Conservation (phyloP, 1,284 basidiomycete genomes). For the Ceratobasidium sp. region DNA sequence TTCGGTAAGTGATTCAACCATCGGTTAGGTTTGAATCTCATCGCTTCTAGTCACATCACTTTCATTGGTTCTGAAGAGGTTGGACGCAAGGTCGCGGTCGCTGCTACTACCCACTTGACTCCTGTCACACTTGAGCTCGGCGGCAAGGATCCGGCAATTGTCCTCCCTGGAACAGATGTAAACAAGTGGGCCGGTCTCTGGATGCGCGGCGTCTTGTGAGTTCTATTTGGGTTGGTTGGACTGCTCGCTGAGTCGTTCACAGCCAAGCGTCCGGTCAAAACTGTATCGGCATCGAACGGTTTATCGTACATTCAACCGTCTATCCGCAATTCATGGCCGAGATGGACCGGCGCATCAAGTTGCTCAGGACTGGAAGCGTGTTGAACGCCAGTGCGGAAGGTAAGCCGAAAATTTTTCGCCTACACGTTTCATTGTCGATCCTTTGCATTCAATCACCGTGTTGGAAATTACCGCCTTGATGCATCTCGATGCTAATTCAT, state of each 20-base stretch:
- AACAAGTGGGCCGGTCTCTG: slow-evolving; percentile 71
- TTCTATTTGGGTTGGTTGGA: background rate
- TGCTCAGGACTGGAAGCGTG: slow-evolving; percentile 65
- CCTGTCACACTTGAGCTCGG: slow-evolving; percentile 92
- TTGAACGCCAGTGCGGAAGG: slow-evolving; percentile 45
- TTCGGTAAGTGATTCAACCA: slow-evolving; percentile 60
- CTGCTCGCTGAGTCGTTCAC: slow-evolving; percentile 29
- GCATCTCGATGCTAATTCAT: slow-evolving; percentile 2
- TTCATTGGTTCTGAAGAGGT: slow-evolving; percentile 95
- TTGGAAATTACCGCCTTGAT: background rate
- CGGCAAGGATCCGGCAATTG: slow-evolving; percentile 80
- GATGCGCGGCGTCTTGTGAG: slow-evolving; percentile 90
- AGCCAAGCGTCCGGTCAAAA: slow-evolving; percentile 95
- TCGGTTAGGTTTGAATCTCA: background rate
- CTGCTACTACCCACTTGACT: slow-evolving; percentile 84
- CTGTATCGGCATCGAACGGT: slow-evolving; percentile 94
- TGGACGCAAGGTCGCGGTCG: slow-evolving; percentile 81
- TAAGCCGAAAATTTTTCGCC: too few relatives aligned
- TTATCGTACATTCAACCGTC: slow-evolving; percentile 81
- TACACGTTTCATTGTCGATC: too few relatives aligned
- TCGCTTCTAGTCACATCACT: slow-evolving; percentile 62
- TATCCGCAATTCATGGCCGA: slow-evolving; percentile 75
- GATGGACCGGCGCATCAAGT: slow-evolving; percentile 66
- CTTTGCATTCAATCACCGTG: too few relatives aligned
- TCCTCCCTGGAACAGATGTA: slow-evolving; percentile 75